Evolutionary conservation across 306 rosid genomes (phyloP).

Genomic region (Gleditsia sinensis): DNA sequence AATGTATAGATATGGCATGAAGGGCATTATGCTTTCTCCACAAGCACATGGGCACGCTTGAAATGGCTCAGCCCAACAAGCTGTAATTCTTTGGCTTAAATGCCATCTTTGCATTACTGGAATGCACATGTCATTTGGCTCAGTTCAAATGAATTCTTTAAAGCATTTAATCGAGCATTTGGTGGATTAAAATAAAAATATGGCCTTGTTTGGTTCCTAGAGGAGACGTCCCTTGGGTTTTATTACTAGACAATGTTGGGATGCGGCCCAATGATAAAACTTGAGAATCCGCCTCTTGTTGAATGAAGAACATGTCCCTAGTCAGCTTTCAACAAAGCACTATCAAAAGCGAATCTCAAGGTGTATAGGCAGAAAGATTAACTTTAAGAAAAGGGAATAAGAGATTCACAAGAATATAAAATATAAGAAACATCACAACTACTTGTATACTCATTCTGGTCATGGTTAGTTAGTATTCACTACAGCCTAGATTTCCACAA

Average conservation of each 20-base stretch:
- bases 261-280: constrained; percentile 17
- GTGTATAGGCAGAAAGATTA: background rate
- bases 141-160: background rate
- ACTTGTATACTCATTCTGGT: too few relatives aligned
- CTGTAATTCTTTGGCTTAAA: constrained; percentile 10
- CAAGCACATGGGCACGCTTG: constrained; percentile 41
- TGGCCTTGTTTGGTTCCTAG: background rate
- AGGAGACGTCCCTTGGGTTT: background rate
- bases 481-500: too few relatives aligned
- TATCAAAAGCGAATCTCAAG: background rate
- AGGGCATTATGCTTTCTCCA: constrained; percentile 31
- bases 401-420: too few relatives aligned
- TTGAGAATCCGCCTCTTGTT: background rate
- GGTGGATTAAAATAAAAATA: background rate
- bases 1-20: background rate
- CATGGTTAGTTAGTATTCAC: too few relatives aligned
- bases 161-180: background rate
- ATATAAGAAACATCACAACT: too few relatives aligned
- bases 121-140: constrained; percentile 3
- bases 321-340: background rate
- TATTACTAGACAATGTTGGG: background rate
- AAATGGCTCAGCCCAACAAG: constrained; percentile 27
- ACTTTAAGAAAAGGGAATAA: background rate
- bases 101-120: background rate
- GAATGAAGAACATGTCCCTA: background rate